Percentiles rank a stretch among this genome's conserved stretches.
Evolutionary conservation across 768 basidiomycete genomes (phyloP).

Genomic region (Phylloporus sp.): DNA sequence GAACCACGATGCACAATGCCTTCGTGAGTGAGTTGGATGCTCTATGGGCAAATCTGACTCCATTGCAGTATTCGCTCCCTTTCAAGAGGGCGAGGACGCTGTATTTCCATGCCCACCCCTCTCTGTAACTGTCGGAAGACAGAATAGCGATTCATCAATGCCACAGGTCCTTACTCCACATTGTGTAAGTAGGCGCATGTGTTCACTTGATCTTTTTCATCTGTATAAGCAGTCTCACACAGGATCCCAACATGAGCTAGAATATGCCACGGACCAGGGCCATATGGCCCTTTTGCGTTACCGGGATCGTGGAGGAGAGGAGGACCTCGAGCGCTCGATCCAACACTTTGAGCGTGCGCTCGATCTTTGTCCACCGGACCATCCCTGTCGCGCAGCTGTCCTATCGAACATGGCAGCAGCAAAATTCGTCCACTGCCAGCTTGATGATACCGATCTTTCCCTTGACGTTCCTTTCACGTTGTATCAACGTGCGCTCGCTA

Average conservation of each 20-base stretch:
- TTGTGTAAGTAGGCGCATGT: background rate
- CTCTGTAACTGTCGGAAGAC: background rate
- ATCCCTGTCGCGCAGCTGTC: conserved; percentile 5
- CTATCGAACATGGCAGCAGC: conserved; percentile 4
- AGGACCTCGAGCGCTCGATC: background rate
- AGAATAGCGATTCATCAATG: background rate
- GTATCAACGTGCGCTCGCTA: background rate
- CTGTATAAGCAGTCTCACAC: background rate
- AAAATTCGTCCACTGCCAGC: background rate
- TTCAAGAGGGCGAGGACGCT: background rate
- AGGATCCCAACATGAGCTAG: background rate
- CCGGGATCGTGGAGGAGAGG: background rate
- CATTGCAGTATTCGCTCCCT: background rate
- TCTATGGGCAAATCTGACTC: background rate
- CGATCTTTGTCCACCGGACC: conserved; percentile 1
- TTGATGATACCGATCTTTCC: background rate
- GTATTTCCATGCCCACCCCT: background rate
- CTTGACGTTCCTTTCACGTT: background rate
- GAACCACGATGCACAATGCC: background rate
- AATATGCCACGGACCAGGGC: background rate
- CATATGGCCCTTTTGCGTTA: conserved; percentile 1
- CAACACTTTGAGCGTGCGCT: conserved; percentile 1
- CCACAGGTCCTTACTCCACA: background rate
- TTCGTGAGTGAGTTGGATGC: background rate
- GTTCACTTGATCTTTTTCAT: background rate